Conservation (phyloP, 2,329 filamentous ascomycete species). For the Calonectria pteridis region DNA sequence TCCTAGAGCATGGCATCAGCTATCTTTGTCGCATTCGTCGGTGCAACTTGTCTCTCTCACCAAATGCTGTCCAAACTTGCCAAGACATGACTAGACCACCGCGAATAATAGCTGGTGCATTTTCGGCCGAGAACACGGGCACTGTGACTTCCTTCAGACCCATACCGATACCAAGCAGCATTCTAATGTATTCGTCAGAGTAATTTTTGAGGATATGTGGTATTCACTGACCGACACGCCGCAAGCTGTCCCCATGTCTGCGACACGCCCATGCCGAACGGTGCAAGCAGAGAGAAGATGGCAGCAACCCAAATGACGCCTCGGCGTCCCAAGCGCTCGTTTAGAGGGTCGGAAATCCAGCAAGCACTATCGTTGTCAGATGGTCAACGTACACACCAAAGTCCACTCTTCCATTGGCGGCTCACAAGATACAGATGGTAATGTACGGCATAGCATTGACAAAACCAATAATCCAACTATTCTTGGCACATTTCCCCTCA, state of each 20-base stretch:
- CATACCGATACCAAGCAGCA: constrained; percentile 71
- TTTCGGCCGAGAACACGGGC: constrained; percentile 67
- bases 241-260: constrained; percentile 72
- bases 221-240: constrained; percentile 59
- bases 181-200: constrained; percentile 32
- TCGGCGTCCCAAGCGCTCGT: constrained; percentile 69
- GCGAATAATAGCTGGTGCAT: constrained; percentile 63
- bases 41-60: constrained; percentile 29
- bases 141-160: constrained; percentile 64
- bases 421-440: constrained; percentile 58
- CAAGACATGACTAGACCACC: constrained; percentile 67
- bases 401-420: neutral
- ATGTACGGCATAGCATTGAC: constrained; percentile 66
- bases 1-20: constrained; percentile 38
- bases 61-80: constrained; percentile 68
- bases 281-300: constrained; percentile 71
- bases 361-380: constrained; percentile 56
- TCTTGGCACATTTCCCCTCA: constrained; percentile 55
- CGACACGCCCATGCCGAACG: constrained; percentile 70
- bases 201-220: neutral
- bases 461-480: constrained; percentile 72
- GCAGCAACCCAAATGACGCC: constrained; percentile 74
- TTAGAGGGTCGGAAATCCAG: constrained; percentile 74
- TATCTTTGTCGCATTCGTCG: accelerated
- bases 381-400: neutral